Conservation (phyloP, 257 asterid species). For the Fraxinus americana region DNA sequence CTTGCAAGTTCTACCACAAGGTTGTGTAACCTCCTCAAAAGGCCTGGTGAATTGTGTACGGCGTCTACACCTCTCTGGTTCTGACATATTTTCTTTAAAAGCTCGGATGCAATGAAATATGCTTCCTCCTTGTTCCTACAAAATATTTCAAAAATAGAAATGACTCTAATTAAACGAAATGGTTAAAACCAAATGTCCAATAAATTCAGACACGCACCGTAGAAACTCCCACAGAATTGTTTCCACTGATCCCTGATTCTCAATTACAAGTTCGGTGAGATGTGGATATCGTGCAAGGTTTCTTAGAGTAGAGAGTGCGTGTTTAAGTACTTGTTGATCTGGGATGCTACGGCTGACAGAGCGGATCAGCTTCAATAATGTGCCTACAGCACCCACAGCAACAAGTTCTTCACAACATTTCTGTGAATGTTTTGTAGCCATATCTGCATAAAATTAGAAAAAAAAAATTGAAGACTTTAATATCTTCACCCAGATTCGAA, state of each 20-base stretch:
- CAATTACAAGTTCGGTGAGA: conserved; percentile 47
- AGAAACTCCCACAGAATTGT: conserved; percentile 63
- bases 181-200: neutral
- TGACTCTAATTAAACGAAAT: neutral
- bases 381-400: conserved; percentile 78
- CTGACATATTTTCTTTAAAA: conserved; percentile 67
- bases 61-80: conserved; percentile 51
- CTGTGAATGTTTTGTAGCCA: conserved; percentile 87
- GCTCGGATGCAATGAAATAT: conserved; percentile 77
- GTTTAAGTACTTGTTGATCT: conserved; percentile 88
- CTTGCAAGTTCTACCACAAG: conserved; percentile 72
- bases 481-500: neutral
- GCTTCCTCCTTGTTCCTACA: conserved; percentile 93
- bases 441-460: conserved; percentile 48
- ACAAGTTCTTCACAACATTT: conserved; percentile 94
- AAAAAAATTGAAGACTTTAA: neutral
- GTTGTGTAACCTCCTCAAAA: conserved; percentile 63
- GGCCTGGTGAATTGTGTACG: conserved; percentile 57
- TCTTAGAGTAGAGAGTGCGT: conserved; percentile 82
- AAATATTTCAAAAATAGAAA: conserved; percentile 5
- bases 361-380: conserved; percentile 65
- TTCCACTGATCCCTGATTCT: conserved; percentile 59
- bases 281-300: conserved; percentile 84
- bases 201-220: conserved; percentile 41
- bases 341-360: conserved; percentile 95